Base-by-base conservation (phyloP, 116 monocot genomes). In the Posidonia oceanica region DNA sequence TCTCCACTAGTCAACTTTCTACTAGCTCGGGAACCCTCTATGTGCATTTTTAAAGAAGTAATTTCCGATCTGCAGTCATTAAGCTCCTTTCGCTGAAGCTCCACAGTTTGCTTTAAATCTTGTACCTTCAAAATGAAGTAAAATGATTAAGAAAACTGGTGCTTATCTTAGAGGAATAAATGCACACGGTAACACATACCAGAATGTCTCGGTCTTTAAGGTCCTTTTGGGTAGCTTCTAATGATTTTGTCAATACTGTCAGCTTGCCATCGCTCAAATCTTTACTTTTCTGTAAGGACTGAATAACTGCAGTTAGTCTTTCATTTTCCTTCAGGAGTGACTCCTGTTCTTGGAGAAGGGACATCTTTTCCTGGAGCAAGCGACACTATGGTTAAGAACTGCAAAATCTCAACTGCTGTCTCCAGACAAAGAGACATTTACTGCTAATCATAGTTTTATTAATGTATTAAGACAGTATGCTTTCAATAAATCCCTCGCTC, bases 31-130 rank as follows among this genome's bases (percentile, higher is more conserved):
- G 82, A 67, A 61, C 98, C 84, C 93, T 99, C 98, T 69, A 99
- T 84, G 73, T 88, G 79, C 98, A 99, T 93, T 75, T 99, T 92
- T 39, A 99, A 73, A 52, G 98, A 80, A 66, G 98, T 99, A 64
- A 99, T 99, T 80, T 99, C 98, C 66, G 90, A 88, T 71, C 93
- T 85, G 74, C 88, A 90, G 14, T 93, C 89, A 78, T 99, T 93
- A 21, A 99, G 73, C 54, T 99, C 85, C 76, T 90, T 90, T 66
- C 98, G 84, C 72, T 90, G 93, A 71, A 83, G 75, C 66, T 99
- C 98, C 74, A 85, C 41, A 55, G 84, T 79, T 65, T 99, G 72
- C 71, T 86, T 93, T 66, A 93, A 72, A 77, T 76, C 74, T 80
- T 88, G 90, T 71, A 99, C 77, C 98, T 99, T 79, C 44, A 82